phyloP scores from a whole-genome alignment of 768 basidiomycete species.

The Phlegmacium glaucopus region DNA sequence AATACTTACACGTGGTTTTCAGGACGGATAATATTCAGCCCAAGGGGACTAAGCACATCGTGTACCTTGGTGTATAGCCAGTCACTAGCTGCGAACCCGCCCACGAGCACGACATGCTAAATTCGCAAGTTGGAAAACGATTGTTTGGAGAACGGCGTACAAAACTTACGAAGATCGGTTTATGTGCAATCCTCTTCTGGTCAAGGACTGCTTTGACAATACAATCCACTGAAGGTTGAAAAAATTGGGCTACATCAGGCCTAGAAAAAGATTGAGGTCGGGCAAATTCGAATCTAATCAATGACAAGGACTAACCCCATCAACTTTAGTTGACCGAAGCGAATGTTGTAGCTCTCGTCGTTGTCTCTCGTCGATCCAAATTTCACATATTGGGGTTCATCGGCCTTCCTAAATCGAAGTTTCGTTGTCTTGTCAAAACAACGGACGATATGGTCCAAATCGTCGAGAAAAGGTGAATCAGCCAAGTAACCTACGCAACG shows the following conservation, averaged over 20 bases:
- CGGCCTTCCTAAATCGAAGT: slow-evolving; percentile 35
- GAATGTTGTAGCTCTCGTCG: slow-evolving; percentile 37
- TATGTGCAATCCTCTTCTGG: slow-evolving; percentile 21
- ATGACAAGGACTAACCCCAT: slow-evolving; percentile 20
- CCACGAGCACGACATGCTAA: slow-evolving; percentile 48
- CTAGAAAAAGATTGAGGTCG: slow-evolving; percentile 11
- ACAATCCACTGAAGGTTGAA: slow-evolving; percentile 34
- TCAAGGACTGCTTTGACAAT: slow-evolving; percentile 30
- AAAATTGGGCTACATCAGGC: slow-evolving; percentile 32
- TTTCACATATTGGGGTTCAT: slow-evolving; percentile 41
- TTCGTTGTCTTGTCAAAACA: slow-evolving; percentile 49
- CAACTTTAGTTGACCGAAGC: slow-evolving; percentile 45
- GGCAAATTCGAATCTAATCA: no score
- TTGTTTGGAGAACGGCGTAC: not conserved
- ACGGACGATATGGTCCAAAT: slow-evolving; percentile 36
- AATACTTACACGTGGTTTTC: slow-evolving; percentile 51
- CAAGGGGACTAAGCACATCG: slow-evolving; percentile 30
- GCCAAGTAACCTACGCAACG: slow-evolving; percentile 33
- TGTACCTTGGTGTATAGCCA: slow-evolving; percentile 47
- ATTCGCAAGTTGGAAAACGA: not conserved
- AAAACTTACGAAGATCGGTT: slow-evolving; percentile 27
- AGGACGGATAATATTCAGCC: slow-evolving; percentile 44
- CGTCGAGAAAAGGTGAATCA: slow-evolving; percentile 38
- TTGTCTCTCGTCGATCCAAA: slow-evolving; percentile 44
- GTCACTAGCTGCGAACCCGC: slow-evolving; percentile 57